Percentiles rank a stretch among this genome's conserved stretches.
phyloP scores from a whole-genome alignment of 352 stramenopile genomes.

The Globisporangium yorkense region DNA sequence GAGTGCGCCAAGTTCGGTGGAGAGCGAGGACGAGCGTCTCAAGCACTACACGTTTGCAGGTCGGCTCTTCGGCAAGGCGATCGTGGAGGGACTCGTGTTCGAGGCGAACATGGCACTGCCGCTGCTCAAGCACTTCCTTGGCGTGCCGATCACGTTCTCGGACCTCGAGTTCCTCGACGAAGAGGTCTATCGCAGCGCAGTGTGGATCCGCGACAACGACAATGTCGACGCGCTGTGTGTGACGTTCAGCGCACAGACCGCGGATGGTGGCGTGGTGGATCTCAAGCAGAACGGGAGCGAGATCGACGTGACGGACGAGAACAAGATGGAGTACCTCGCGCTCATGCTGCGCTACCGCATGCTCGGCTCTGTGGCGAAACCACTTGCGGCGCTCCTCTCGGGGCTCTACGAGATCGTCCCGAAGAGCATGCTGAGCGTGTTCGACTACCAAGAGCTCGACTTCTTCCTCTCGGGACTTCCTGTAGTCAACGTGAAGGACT shows the following conservation, averaged over 20 bases:
- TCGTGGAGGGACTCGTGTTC: slow-evolving; percentile 95
- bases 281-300: slow-evolving; percentile 87
- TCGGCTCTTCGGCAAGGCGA: slow-evolving; percentile 96
- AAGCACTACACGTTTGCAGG: slow-evolving; percentile 95
- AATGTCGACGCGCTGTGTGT: slow-evolving; percentile 64
- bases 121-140: slow-evolving; percentile 77
- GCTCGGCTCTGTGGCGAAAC: slow-evolving; percentile 84
- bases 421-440: slow-evolving; percentile 82
- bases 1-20: slow-evolving; percentile 4
- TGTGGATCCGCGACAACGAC: slow-evolving; percentile 72
- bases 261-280: slow-evolving; percentile 79
- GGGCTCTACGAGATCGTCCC: slow-evolving; percentile 93
- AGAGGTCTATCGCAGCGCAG: slow-evolving; percentile 66
- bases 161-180: slow-evolving; percentile 82
- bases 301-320: slow-evolving; percentile 92
- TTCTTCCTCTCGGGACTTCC: slow-evolving; percentile 88
- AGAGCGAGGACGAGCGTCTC: slow-evolving; percentile 61
- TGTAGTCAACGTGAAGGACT: slow-evolving; percentile 84
- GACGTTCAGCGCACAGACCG: slow-evolving; percentile 65
- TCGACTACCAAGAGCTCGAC: slow-evolving; percentile 95
- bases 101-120: slow-evolving; percentile 94
- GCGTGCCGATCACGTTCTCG: slow-evolving; percentile 82
- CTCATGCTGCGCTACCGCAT: slow-evolving; percentile 93
- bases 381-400: slow-evolving; percentile 88
- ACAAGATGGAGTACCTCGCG: slow-evolving; percentile 94